Evolutionary conservation across 768 basidiomycete species (phyloP), one percentile per base, ranked within the genome.

Genomic region (Astraeus odoratus): DNA sequence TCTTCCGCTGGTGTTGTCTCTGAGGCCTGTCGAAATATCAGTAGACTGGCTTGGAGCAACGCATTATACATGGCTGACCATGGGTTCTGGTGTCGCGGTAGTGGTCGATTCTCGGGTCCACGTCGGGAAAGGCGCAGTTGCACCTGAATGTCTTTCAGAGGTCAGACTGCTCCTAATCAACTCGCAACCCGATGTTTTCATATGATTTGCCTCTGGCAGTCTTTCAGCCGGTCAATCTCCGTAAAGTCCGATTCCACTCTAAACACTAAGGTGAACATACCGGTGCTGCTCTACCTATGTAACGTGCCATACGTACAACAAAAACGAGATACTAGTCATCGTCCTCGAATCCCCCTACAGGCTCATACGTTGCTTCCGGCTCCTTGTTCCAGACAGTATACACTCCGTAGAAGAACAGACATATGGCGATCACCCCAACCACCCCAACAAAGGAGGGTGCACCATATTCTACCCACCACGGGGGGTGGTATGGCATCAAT

Each of bases 291-390:
- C n/a, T 19, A 35, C 19, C 8, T 8, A 13, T 16, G 4, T 33
- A 7, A 33, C 15, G 6, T 13, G 15, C 13, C 13, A 39, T 39
- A 24, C 23, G 16, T 50, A 48, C 35, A 39, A 46, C 40, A 16
- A 33, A 46, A 54, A 43, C 20, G 20, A 5, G 24, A 40, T 9
- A 42, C 44, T 57, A 62, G 1, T 68, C 62, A 46, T 77, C 78
- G 34, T 68, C 68, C 27, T 72, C 76, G 61, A 86, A 89, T 27
- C 91, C 89, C 37, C 91, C 92, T 29, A 86, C 66, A 19, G 93
- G 91, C 60, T 95, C 92, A 62, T 90, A 96, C 29, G 88, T 92
- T 27, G 89, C 84, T 63, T 91, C 86, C 44, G 78, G 78, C 60
- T 89, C 87, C 55, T 72, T 65, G 51, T 73, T 72, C 88, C 89